Percentiles rank a stretch among this genome's conserved stretches.
phyloP scores from a whole-genome alignment of 179 eudicot genomes.

The Pouteria campechiana region DNA sequence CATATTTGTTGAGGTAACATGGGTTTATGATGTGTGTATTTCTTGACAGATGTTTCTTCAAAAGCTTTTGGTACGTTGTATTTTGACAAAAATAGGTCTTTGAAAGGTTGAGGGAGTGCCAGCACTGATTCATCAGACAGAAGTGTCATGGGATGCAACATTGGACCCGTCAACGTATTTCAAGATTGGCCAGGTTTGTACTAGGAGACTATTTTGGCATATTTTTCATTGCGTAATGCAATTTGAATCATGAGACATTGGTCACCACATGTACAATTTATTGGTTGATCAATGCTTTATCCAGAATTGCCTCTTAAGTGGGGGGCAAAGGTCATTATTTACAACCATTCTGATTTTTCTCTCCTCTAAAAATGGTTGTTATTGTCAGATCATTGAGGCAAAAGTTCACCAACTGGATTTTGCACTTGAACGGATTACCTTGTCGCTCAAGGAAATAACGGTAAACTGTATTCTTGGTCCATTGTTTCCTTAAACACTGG shows the following conservation, averaged over 20 bases:
- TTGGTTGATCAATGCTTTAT: no score
- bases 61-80: neutral
- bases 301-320: no score
- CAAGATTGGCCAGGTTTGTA: conserved; percentile 79
- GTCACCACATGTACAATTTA: no score
- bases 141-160: conserved; percentile 89
- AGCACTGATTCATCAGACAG: conserved; percentile 78
- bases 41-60: neutral
- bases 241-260: no score
- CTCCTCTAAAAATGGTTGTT: no score
- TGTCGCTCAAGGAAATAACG: conserved; percentile 75
- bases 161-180: conserved; percentile 62
- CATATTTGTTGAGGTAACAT: conserved; percentile 70
- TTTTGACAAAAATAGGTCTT: neutral
- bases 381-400: conserved; percentile 69
- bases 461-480: conserved; percentile 39
- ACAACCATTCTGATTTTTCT: no score
- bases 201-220: no score
- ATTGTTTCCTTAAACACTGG: neutral
- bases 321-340: no score
- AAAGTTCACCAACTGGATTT: conserved; percentile 88
- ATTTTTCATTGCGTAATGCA: no score
- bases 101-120: conserved; percentile 89
- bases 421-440: conserved; percentile 67
- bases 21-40: neutral